Base-by-base conservation (phyloP, 202 grass and related monocot species). In the Carex sylvatica region DNA sequence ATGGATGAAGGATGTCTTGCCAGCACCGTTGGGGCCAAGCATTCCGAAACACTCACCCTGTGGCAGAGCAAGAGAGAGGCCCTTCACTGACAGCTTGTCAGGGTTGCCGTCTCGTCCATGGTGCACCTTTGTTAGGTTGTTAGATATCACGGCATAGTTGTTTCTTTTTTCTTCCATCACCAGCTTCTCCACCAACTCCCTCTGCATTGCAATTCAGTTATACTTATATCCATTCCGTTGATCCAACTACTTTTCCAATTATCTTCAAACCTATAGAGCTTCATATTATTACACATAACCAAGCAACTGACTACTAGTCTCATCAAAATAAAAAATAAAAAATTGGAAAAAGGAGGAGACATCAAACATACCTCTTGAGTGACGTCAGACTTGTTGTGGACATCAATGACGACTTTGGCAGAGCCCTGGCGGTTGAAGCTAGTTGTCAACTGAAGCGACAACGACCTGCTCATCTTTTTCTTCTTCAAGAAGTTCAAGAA, bases 31-130 rank as follows among this genome's bases (percentile, higher is more conserved):
- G 5, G 92, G 95, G 12, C 92, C 95, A 23, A 98, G 87, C 92
- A 98, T 98, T 28, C 95, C 89, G 0, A 95, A 98, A 86, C 95
- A 98, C 62, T 95, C 82, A 22, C 92, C 95, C 76, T 90, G 87
- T 31, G 62, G 65, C 62, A 98, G 65, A 74, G 90, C 95, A 16
- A 98, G 92, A 2, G 92, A 95, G 26, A 98, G 72, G 30, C 82
- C 95, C 83, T 72, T 87, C 16, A 98, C 92, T 36, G 92, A 90
- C 24, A 82, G 65, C 83, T 93, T 98, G 77, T 88, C 80, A 9
- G 87, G 87, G 79, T 89, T 95, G 46, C 89, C 80, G 49, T 95
- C 93, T 53, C 79, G 84, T 73, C 92, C 92, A 40, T 80, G 91
- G 78, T 93, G 93, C 16, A 93, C 82, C 65, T 95, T 98, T 46